phyloP scores from a whole-genome alignment of 805 yeast species.

The Kluyveromyces siamensis region DNA sequence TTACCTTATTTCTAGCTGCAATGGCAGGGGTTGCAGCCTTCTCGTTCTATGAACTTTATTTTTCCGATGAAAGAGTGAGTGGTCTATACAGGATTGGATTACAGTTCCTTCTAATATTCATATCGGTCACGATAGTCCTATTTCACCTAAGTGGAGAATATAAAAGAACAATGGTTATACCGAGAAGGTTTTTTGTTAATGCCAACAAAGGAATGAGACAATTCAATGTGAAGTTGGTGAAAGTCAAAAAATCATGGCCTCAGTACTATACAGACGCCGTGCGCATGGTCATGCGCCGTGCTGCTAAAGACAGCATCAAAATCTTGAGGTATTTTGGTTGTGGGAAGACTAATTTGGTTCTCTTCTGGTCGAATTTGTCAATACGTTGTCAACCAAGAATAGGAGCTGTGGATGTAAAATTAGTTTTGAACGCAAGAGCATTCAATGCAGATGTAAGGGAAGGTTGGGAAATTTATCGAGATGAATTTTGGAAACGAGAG shows the following conservation, averaged over 20 bases:
- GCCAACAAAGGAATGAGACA: constrained; percentile 86
- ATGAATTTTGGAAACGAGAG: constrained; percentile 88
- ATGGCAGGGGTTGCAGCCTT: constrained; percentile 34
- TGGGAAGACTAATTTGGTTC: constrained; percentile 9
- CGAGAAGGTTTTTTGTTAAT: constrained; percentile 68
- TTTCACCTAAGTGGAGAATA: constrained; percentile 89
- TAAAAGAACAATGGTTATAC: constrained; percentile 70
- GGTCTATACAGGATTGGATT: constrained; percentile 32
- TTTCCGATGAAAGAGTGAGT: constrained; percentile 32
- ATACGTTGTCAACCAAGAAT: constrained; percentile 45
- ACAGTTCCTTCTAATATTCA: constrained; percentile 50
- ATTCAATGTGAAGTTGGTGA: constrained; percentile 68
- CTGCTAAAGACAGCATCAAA: constrained; percentile 16
- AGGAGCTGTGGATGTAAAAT: constrained; percentile 74
- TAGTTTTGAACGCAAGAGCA: constrained; percentile 71
- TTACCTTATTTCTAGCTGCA: constrained; percentile 32
- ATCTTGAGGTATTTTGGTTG: constrained; percentile 9
- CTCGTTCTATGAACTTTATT: constrained; percentile 32
- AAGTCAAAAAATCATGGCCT: constrained; percentile 36
- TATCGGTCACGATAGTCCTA: constrained; percentile 57
- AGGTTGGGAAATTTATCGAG: constrained; percentile 90
- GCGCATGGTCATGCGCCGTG: constrained; percentile 21
- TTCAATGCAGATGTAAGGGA: constrained; percentile 79
- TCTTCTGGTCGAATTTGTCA: constrained; percentile 21
- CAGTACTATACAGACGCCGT: constrained; percentile 31